Evolutionary conservation across 345 rosid genomes (phyloP).

Genomic region (Angophora floribunda): DNA sequence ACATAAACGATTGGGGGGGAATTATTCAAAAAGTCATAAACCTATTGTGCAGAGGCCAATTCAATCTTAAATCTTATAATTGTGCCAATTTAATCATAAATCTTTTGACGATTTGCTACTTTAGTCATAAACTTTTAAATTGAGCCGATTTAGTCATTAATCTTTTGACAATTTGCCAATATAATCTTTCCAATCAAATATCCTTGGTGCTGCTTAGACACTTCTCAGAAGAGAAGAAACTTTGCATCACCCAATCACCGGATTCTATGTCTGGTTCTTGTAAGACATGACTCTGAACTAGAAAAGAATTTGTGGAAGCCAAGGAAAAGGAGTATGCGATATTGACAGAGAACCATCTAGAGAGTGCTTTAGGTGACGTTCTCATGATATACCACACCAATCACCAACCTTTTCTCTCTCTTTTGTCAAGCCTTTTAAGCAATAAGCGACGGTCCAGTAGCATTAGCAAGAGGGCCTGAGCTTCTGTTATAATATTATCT

Average conservation of each 20-base stretch:
- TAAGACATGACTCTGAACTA: neutral
- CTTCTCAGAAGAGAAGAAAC: neutral
- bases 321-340: neutral
- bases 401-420: slow-evolving; percentile 33
- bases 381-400: slow-evolving; percentile 43
- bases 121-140: too few species aligned
- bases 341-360: neutral
- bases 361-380: neutral
- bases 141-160: too few species aligned
- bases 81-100: neutral
- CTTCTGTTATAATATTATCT: slow-evolving; percentile 34
- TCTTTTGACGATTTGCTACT: too few species aligned
- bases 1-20: rapidly evolving
- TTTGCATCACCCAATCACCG: neutral
- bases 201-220: neutral
- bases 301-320: neutral
- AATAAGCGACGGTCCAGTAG: slow-evolving; percentile 64
- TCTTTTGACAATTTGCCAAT: too few species aligned
- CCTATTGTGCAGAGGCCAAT: neutral
- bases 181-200: too few species aligned
- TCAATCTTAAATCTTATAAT: rapidly evolving
- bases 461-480: slow-evolving; percentile 58
- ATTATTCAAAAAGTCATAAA: rapidly evolving
- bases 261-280: neutral
- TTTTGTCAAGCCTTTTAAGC: slow-evolving; percentile 32